Evolutionary conservation across 177 flowering plant genomes (phyloP).

Genomic region (Vitis hybrid): DNA sequence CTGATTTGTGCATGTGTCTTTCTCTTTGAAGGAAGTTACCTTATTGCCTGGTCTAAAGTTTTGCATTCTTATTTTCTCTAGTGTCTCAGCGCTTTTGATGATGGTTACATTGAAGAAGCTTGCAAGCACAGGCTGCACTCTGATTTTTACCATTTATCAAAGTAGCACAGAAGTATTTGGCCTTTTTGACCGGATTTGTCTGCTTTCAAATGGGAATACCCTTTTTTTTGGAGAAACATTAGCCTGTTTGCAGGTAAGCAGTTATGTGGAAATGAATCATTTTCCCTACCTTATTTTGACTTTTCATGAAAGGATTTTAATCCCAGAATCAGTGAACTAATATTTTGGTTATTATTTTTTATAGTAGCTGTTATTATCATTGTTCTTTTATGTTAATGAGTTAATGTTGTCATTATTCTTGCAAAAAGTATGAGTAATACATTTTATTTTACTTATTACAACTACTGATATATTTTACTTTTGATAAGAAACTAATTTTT

Average conservation of each 20-base stretch:
- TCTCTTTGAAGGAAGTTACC: background rate
- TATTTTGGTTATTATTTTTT: background rate
- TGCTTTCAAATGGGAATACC: slow-evolving; percentile 98
- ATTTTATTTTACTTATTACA: too few relatives aligned
- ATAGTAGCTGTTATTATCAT: background rate
- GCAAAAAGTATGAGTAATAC: too few relatives aligned
- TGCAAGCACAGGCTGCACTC: slow-evolving; percentile 93
- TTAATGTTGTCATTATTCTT: background rate
- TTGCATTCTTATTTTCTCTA: slow-evolving; percentile 24
- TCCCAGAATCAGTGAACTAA: background rate
- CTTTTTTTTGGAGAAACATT: slow-evolving; percentile 97
- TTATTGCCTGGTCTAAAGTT: background rate
- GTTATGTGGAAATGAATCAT: slow-evolving; percentile 1
- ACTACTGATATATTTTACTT: too few relatives aligned
- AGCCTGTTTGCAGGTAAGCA: slow-evolving; percentile 90
- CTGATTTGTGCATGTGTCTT: background rate
- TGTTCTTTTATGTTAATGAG: background rate
- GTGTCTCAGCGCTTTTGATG: slow-evolving; percentile 98
- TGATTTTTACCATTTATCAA: slow-evolving; percentile 87
- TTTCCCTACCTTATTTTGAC: background rate
- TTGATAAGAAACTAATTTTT: background rate
- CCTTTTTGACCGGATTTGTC: slow-evolving; percentile 93
- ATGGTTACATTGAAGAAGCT: slow-evolving; percentile 99
- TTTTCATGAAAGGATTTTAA: background rate
- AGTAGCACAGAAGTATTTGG: slow-evolving; percentile 99